These are phyloP conservation scores for Tillandsia fasciculata DNA, from an alignment of 176 grass and related monocot species.

Conservation along the genomic window DNA sequence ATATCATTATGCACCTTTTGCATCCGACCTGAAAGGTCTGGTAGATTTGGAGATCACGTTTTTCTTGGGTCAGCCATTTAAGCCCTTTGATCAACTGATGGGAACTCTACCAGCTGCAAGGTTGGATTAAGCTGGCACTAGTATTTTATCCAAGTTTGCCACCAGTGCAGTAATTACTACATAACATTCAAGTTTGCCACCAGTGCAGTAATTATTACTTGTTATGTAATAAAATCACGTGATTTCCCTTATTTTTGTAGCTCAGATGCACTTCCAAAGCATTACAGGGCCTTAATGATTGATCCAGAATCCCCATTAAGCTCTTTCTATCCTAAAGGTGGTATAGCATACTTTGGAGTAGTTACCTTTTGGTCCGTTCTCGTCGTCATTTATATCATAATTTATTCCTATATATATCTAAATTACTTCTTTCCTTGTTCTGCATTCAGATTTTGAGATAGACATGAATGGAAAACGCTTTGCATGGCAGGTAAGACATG, in stretches of 20 bases:
- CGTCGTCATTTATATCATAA: not conserved
- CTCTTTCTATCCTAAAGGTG: slow-evolving; percentile 89
- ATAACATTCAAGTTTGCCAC: not conserved
- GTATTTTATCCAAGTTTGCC: slow-evolving; percentile 6
- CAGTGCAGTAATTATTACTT: slow-evolving; percentile 9
- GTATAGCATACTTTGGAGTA: not conserved
- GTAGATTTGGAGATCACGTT: slow-evolving; percentile 95
- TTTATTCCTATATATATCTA: slow-evolving; percentile 6
- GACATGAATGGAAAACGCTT: slow-evolving; percentile 99
- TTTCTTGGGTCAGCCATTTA: slow-evolving; percentile 99
- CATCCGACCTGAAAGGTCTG: slow-evolving; percentile 77
- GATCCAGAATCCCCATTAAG: slow-evolving; percentile 78
- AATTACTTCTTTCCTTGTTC: slow-evolving; percentile 20
- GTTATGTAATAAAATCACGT: slow-evolving; percentile 5
- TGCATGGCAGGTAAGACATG: slow-evolving; percentile 79
- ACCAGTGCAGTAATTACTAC: not conserved
- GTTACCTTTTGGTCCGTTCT: not conserved
- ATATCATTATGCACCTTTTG: slow-evolving; percentile 97
- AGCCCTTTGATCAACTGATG: slow-evolving; percentile 99
- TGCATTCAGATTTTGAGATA: slow-evolving; percentile 78
- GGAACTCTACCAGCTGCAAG: slow-evolving; percentile 94
- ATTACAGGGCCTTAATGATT: slow-evolving; percentile 63
- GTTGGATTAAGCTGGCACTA: slow-evolving; percentile 22
- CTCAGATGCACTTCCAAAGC: slow-evolving; percentile 81
- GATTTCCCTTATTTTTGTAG: slow-evolving; percentile 45